These are phyloP conservation scores for Colletotrichum sublineola DNA, from an alignment of 2,329 filamentous ascomycete genomes.

Conservation along the genomic window DNA sequence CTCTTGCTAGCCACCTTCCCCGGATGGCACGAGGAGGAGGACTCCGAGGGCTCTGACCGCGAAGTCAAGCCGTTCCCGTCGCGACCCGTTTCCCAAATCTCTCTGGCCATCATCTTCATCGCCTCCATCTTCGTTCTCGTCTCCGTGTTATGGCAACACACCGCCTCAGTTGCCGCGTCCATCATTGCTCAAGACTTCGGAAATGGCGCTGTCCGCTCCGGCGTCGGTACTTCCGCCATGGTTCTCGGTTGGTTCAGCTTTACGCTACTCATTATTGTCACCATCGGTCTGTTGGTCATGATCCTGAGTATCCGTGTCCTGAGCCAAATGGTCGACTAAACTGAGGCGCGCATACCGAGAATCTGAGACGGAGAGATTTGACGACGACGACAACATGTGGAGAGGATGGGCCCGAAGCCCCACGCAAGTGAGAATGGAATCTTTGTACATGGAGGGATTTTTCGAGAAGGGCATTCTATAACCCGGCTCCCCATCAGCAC, in stretches of 20 bases:
- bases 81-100: slow-evolving; percentile 90
- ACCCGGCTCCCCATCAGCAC: slow-evolving; percentile 13
- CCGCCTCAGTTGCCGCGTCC: slow-evolving; percentile 93
- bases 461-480: slow-evolving; percentile 2
- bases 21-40: slow-evolving; percentile 94
- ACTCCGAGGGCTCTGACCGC: slow-evolving; percentile 83
- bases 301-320: slow-evolving; percentile 92
- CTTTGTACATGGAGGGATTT: slow-evolving; percentile 29
- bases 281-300: slow-evolving; percentile 95
- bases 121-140: slow-evolving; percentile 79
- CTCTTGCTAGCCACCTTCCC: slow-evolving; percentile 96
- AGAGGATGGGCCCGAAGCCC: slow-evolving; percentile 24
- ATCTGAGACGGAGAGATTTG: slow-evolving; percentile 13
- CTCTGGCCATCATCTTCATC: slow-evolving; percentile 91
- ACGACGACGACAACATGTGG: slow-evolving; percentile 14
- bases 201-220: slow-evolving; percentile 87
- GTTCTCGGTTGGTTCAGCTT: slow-evolving; percentile 98
- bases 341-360: background rate
- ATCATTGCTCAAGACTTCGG: slow-evolving; percentile 94
- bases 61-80: slow-evolving; percentile 96
- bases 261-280: slow-evolving; percentile 91
- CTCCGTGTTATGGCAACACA: slow-evolving; percentile 91
- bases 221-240: slow-evolving; percentile 95
- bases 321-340: slow-evolving; percentile 64
- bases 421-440: background rate